A percentile compares a stretch with the other conserved stretches of the same genome.
Conservation (phyloP, 2,329 filamentous ascomycete species). For the Endoconidiophora polonica region DNA sequence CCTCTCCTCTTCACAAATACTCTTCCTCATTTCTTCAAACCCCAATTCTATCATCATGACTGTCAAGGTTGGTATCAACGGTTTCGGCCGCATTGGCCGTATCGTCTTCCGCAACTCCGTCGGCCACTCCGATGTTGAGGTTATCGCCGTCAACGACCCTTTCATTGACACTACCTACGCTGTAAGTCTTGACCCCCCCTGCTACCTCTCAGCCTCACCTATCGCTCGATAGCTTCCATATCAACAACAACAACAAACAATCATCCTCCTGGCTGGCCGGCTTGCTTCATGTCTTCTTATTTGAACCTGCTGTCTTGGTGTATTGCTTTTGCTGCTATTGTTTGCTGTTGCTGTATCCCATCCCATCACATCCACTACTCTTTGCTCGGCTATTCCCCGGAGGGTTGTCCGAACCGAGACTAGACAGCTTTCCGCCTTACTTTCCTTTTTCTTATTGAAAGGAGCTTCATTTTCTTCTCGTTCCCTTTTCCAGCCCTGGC, state of each 20-base stretch:
- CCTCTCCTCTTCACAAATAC: background rate
- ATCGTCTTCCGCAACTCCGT: constrained; percentile 98
- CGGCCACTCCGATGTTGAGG: constrained; percentile 74
- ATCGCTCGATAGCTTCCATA: too few relatives aligned
- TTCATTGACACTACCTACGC: constrained; percentile 98
- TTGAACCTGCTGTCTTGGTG: too few relatives aligned
- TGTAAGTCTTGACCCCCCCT: constrained; percentile 42
- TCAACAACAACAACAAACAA: too few relatives aligned
- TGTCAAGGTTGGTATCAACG: constrained; percentile 91
- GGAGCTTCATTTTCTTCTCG: background rate
- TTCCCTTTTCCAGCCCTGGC: background rate
- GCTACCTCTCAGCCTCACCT: background rate
- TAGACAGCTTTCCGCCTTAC: constrained; percentile 5
- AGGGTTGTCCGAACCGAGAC: constrained; percentile 4
- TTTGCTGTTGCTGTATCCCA: background rate
- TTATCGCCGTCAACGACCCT: constrained; percentile 97
- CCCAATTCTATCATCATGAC: constrained; percentile 21
- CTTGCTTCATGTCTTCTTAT: too few relatives aligned
- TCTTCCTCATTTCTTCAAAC: background rate
- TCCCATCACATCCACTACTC: too few relatives aligned
- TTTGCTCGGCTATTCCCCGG: background rate
- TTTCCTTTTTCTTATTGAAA: constrained; percentile 3
- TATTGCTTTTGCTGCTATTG: background rate
- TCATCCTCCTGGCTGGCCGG: too few relatives aligned
- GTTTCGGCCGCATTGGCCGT: constrained; percentile 98